phyloP scores from a whole-genome alignment of 2,329 filamentous ascomycete genomes.

The Trichophyton schoenleinii region DNA sequence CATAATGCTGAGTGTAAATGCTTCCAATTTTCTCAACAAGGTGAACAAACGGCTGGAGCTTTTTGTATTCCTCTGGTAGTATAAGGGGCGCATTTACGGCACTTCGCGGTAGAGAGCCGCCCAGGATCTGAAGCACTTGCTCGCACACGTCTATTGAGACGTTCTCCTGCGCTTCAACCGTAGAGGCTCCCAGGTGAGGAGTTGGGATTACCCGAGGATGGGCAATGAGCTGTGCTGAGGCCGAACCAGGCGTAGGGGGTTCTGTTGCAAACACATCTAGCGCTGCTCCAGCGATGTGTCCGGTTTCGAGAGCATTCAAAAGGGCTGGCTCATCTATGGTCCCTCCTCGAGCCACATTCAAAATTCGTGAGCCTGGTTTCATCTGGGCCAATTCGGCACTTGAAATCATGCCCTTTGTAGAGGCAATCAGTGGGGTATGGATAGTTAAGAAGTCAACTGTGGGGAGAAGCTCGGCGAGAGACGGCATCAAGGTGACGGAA shows the following conservation, averaged over 20 bases:
- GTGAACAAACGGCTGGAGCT: slow-evolving; percentile 61
- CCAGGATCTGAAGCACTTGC: slow-evolving; percentile 61
- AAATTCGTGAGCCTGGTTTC: slow-evolving; percentile 59
- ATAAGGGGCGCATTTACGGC: slow-evolving; percentile 76
- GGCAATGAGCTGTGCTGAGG: slow-evolving; percentile 50
- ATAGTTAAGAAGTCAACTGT: slow-evolving; percentile 65
- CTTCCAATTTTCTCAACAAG: slow-evolving; percentile 69
- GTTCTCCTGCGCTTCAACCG: slow-evolving; percentile 72
- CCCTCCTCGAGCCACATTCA: slow-evolving; percentile 69
- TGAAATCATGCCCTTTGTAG: slow-evolving; percentile 61
- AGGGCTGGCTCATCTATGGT: slow-evolving; percentile 68
- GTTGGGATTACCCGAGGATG: slow-evolving; percentile 65
- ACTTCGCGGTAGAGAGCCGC: slow-evolving; percentile 58
- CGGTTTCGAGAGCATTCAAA: slow-evolving; percentile 55
- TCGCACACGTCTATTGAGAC: slow-evolving; percentile 72
- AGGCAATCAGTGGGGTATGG: slow-evolving; percentile 67
- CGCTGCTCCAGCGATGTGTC: slow-evolving; percentile 62
- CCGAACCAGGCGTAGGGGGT: slow-evolving; percentile 51
- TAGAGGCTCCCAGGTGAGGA: slow-evolving; percentile 68
- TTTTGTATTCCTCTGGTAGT: slow-evolving; percentile 65
- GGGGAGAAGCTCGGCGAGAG: slow-evolving; percentile 49
- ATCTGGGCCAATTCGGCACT: slow-evolving; percentile 54
- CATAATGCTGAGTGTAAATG: slow-evolving; percentile 66
- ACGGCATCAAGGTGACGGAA: slow-evolving; percentile 50
- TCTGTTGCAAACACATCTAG: slow-evolving; percentile 71